Evolutionary conservation across 176 grass and related monocot genomes (phyloP).

Genomic region (Carex kokanica): DNA sequence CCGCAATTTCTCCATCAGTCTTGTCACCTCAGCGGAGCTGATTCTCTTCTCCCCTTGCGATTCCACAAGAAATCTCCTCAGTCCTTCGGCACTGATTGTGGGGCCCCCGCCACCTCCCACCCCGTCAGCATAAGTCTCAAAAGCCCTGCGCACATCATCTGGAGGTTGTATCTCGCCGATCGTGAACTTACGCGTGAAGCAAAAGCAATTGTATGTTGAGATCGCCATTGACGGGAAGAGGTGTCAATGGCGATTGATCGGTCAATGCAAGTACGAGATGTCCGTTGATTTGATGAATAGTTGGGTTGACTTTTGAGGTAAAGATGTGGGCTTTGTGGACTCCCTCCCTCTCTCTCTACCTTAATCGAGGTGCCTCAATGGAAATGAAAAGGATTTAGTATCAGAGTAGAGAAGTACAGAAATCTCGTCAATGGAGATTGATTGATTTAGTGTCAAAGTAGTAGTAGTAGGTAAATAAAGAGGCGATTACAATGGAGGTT

Average conservation of each 20-base stretch:
- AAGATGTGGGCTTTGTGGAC: too few relatives aligned
- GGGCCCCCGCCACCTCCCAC: constrained; percentile 29
- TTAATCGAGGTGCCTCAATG: background rate
- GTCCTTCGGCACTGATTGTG: constrained; percentile 21
- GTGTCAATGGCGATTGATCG: background rate
- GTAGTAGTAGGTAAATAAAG: background rate
- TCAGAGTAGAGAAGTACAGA: background rate
- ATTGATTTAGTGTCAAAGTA: background rate
- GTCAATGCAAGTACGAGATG: background rate
- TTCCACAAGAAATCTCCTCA: constrained; percentile 20
- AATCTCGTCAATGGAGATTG: background rate
- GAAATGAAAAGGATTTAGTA: background rate
- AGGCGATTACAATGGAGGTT: background rate
- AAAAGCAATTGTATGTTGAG: constrained; percentile 64
- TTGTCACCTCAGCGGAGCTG: background rate
- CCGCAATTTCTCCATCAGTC: background rate
- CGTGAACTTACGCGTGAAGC: constrained; percentile 87
- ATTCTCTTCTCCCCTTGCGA: constrained; percentile 25
- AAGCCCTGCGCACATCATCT: constrained; percentile 48
- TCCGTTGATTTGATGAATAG: background rate
- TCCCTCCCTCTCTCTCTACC: too few relatives aligned
- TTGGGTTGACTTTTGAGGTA: background rate
- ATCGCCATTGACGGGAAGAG: constrained; percentile 27
- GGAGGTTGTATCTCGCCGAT: constrained; percentile 48
- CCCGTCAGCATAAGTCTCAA: constrained; percentile 41